Conservation (phyloP, 1,139 yeast species). For the Suhomyces atakaporum region DNA sequence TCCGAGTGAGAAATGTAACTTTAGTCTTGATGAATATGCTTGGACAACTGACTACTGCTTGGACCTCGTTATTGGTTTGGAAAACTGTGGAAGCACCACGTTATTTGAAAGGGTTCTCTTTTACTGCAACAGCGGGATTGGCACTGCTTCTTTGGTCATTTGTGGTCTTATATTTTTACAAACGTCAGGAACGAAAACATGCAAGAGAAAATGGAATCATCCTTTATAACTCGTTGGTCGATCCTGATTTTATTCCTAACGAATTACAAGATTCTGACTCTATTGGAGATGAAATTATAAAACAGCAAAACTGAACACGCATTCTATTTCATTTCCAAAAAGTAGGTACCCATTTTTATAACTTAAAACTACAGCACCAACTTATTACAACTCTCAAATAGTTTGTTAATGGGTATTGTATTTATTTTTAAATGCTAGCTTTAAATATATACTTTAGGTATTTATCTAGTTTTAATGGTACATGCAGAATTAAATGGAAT, state of each 20-base stretch:
- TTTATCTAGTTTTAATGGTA: background rate
- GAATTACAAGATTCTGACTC: conserved; percentile 1
- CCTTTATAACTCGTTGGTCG: conserved; percentile 11
- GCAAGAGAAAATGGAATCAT: conserved; percentile 47
- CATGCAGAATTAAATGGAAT: conserved; percentile 5
- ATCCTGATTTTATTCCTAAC: conserved; percentile 9
- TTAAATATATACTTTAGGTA: background rate
- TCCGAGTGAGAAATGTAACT: conserved; percentile 41
- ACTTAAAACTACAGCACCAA: too few species aligned
- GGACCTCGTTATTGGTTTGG: conserved; percentile 38
- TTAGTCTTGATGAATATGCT: conserved; percentile 44
- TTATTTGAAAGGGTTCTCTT: conserved; percentile 48
- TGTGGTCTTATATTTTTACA: conserved; percentile 55
- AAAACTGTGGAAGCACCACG: conserved; percentile 52
- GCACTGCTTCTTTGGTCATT: conserved; percentile 53
- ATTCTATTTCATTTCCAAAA: too few species aligned
- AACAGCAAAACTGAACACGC: too few species aligned
- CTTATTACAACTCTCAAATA: too few species aligned
- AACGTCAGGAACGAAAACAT: conserved; percentile 52
- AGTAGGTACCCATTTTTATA: too few species aligned
- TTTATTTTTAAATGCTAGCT: background rate
- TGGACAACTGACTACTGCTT: conserved; percentile 44
- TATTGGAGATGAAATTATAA: too few species aligned
- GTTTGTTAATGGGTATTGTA: too few species aligned
- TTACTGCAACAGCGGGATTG: conserved; percentile 54